Evolutionary conservation across 108 stramenopile species (phyloP).

Genomic region (Fragilaria crotonensis): DNA sequence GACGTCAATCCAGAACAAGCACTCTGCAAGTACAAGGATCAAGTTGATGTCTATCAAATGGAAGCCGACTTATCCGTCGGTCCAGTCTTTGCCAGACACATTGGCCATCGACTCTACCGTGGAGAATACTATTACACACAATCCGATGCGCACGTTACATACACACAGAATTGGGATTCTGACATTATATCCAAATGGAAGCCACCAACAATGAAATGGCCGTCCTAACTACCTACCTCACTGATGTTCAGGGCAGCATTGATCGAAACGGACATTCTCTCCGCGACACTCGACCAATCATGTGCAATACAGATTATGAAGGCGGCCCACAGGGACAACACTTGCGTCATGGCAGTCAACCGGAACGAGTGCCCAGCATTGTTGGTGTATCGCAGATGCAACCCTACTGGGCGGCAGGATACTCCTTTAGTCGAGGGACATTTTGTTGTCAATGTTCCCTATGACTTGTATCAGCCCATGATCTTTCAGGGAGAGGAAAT

Average conservation of each 20-base stretch:
- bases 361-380: conserved; percentile 65
- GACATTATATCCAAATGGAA: conserved; percentile 82
- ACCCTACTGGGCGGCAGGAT: conserved; percentile 89
- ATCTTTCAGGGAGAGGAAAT: conserved; percentile 91
- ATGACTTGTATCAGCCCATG: conserved; percentile 58
- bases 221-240: conserved; percentile 82
- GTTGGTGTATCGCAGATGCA: conserved; percentile 66
- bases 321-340: conserved; percentile 69
- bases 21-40: conserved; percentile 63
- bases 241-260: conserved; percentile 74
- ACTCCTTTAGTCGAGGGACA: conserved; percentile 81
- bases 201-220: conserved; percentile 85
- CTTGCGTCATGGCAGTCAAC: conserved; percentile 81
- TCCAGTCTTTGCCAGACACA: conserved; percentile 85
- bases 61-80: conserved; percentile 77
- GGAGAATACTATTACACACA: conserved; percentile 95
- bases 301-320: conserved; percentile 88
- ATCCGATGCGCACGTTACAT: conserved; percentile 92
- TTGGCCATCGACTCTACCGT: conserved; percentile 81
- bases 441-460: conserved; percentile 80
- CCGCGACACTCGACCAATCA: conserved; percentile 70
- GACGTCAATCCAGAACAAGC: conserved; percentile 47
- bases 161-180: conserved; percentile 83
- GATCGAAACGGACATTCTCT: conserved; percentile 47
- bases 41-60: conserved; percentile 76